These are phyloP conservation scores for Cystofilobasidium capitatum DNA, from an alignment of 768 basidiomycete species.

Conservation along the genomic window DNA sequence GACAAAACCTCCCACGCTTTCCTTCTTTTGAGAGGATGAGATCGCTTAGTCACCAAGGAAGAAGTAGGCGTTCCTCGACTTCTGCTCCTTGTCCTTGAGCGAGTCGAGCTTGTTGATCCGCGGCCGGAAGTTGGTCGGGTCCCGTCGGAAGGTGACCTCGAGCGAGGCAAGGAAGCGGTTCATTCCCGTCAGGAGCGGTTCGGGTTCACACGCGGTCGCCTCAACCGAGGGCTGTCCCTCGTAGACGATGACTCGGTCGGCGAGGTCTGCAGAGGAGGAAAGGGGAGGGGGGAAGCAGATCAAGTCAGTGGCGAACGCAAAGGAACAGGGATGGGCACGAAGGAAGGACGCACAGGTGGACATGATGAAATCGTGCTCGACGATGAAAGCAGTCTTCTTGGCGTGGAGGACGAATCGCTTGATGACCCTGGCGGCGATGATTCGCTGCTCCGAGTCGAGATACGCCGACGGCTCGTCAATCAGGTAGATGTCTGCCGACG, in stretches of 20 bases:
- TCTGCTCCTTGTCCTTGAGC: constrained; percentile 44
- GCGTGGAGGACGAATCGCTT: constrained; percentile 94
- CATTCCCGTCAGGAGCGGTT: constrained; percentile 91
- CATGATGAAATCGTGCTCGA: constrained; percentile 86
- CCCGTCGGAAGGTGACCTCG: constrained; percentile 95
- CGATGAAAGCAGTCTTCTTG: constrained; percentile 96
- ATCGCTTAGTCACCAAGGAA: not conserved
- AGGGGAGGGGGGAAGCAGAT: not conserved
- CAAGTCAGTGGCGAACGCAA: not conserved
- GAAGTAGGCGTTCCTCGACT: constrained; percentile 30
- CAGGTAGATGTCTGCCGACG: constrained; percentile 65
- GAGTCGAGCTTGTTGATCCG: constrained; percentile 46
- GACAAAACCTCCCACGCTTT: too few relatives aligned
- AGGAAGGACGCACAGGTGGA: constrained; percentile 12
- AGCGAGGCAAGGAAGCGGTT: constrained; percentile 91
- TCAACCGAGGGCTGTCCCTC: constrained; percentile 61
- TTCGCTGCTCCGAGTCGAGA: constrained; percentile 98
- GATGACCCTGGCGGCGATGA: constrained; percentile 94
- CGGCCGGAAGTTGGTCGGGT: constrained; percentile 69
- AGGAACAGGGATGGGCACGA: too few relatives aligned
- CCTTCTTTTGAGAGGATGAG: too few relatives aligned
- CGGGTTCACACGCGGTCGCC: constrained; percentile 86
- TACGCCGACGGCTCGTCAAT: constrained; percentile 89
- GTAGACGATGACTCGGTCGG: constrained; percentile 70
- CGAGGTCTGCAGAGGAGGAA: constrained; percentile 49